Base-by-base conservation (phyloP, 106 monocot genomes). In the Dendrobium nobile region DNA sequence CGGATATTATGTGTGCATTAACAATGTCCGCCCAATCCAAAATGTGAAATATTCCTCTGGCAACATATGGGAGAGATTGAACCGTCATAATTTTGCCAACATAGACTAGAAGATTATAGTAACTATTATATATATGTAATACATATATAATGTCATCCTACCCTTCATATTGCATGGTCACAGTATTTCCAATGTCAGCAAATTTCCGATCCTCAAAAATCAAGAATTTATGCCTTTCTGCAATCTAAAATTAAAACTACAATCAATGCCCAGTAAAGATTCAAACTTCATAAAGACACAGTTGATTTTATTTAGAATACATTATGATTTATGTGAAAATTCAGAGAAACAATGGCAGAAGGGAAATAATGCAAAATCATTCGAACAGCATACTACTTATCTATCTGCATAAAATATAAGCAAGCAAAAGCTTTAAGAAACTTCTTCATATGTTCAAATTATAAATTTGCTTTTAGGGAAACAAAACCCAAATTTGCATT, bases 91-190 rank as follows among this genome's bases (percentile, higher is more conserved):
- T 76, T 48, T 47, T 76, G 9, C 4, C 15, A 20, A 16, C 65
- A 26, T 45, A 24, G 51, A 44, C n/a, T 68, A 54, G 15, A 67
- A 54, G 58, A 68, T 47, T 27, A 27, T 40, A 51, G 42, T 47
- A 26, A 76, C 26, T 9, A 44, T 16, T 72, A 15, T 4, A 79
- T 54, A 78, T 22, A 18, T 61, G 7, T 19, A 43, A 85, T 28
- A 41, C 41, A 87, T 40, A 16, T 15, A 31, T 22, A 76, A 76
- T 43, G 20, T 43, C n/a, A 88, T 79, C 86, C 87, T 79, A 95
- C 98, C 98, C 98, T 87, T 99, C 98, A 88, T 99, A 99, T 82
- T 99, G 98, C 98, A 99, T 99, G 13, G 91, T 91, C 56, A 99
- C 98, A 16, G 95, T 99, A 85, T 99, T 99, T 64, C 98, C 95